Conservation (phyloP, 2,329 filamentous ascomycete genomes). For the Diaporthe sp. region DNA sequence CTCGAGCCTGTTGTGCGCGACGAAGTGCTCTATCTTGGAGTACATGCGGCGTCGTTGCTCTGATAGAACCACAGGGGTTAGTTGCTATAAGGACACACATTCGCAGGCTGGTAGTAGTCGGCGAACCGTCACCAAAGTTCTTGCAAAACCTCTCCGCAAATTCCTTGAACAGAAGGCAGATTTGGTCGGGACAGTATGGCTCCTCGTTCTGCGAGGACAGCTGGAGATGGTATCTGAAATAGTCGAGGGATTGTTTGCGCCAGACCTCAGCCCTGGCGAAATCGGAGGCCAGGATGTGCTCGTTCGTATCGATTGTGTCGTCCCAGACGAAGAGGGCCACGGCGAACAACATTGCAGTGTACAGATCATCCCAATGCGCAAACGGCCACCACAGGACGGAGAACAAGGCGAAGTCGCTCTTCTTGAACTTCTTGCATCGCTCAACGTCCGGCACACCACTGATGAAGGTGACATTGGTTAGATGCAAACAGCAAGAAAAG, state of each 20-base stretch:
- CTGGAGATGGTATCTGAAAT: conserved; percentile 42
- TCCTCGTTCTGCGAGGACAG: conserved; percentile 35
- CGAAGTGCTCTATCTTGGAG: conserved; percentile 36
- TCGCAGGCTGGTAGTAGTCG: not conserved
- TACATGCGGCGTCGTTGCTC: conserved; percentile 35
- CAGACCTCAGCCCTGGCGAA: conserved; percentile 43
- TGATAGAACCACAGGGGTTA: not conserved
- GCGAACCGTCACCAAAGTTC: conserved; percentile 34
- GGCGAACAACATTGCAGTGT: conserved; percentile 44
- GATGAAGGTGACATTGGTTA: conserved; percentile 26
- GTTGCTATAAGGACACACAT: not conserved
- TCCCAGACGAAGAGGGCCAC: conserved; percentile 50
- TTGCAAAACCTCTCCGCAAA: conserved; percentile 34
- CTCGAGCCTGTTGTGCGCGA: conserved; percentile 35
- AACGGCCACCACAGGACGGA: conserved; percentile 47
- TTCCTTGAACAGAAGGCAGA: conserved; percentile 37
- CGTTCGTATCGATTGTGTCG: conserved; percentile 47
- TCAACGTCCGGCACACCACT: conserved; percentile 43
- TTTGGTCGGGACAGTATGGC: conserved; percentile 33
- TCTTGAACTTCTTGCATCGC: conserved; percentile 45
- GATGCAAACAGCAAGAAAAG: too few relatives aligned
- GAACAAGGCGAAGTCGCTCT: conserved; percentile 46
- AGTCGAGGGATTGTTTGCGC: conserved; percentile 43
- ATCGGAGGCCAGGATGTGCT: conserved; percentile 44
- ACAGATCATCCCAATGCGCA: conserved; percentile 46